Percentiles rank a stretch among this genome's conserved stretches.
Evolutionary conservation across 371 early-diverging fungal genomes (phyloP).

Genomic region (Mortierella sp.): DNA sequence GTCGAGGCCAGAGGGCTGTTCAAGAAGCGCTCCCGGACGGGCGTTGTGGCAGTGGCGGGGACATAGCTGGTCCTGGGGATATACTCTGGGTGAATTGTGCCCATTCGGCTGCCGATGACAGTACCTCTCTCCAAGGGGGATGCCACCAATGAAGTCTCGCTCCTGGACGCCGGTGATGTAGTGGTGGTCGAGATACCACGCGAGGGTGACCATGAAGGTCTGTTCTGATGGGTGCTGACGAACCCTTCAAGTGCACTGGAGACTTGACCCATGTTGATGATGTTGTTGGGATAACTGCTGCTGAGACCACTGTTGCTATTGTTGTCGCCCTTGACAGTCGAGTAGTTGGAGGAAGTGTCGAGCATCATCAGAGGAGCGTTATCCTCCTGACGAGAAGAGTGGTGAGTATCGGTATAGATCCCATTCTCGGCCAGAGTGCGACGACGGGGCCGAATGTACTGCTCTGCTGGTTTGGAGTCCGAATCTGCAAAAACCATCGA

Average conservation of each 20-base stretch:
- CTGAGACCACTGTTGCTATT: neutral
- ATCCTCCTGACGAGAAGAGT: slow-evolving; percentile 9
- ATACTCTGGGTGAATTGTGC: slow-evolving; percentile 40
- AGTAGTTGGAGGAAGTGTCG: slow-evolving; percentile 13
- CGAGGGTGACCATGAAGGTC: slow-evolving; percentile 32
- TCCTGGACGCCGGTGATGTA: neutral
- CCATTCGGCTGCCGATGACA: slow-evolving; percentile 33
- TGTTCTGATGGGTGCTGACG: slow-evolving; percentile 22
- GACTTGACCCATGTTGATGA: neutral
- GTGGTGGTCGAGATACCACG: slow-evolving; percentile 18
- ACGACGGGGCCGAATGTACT: slow-evolving; percentile 27
- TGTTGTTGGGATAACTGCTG: neutral
- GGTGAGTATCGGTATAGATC: slow-evolving; percentile 4
- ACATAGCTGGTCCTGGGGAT: slow-evolving; percentile 33
- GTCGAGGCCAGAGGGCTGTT: slow-evolving; percentile 11
- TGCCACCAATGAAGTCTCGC: slow-evolving; percentile 21
- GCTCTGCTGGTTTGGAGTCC: slow-evolving; percentile 14
- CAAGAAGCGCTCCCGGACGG: slow-evolving; percentile 19
- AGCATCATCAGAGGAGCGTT: slow-evolving; percentile 20
- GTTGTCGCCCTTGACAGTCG: slow-evolving; percentile 5
- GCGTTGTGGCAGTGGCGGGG: slow-evolving; percentile 17
- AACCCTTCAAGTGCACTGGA: slow-evolving; percentile 35
- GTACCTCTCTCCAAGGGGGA: slow-evolving; percentile 50
- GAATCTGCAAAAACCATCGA: slow-evolving; percentile 32
- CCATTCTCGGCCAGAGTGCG: slow-evolving; percentile 35